Evolutionary conservation across 75 land plant genomes (phyloP).

Genomic region (Isoetes taiwanensis): DNA sequence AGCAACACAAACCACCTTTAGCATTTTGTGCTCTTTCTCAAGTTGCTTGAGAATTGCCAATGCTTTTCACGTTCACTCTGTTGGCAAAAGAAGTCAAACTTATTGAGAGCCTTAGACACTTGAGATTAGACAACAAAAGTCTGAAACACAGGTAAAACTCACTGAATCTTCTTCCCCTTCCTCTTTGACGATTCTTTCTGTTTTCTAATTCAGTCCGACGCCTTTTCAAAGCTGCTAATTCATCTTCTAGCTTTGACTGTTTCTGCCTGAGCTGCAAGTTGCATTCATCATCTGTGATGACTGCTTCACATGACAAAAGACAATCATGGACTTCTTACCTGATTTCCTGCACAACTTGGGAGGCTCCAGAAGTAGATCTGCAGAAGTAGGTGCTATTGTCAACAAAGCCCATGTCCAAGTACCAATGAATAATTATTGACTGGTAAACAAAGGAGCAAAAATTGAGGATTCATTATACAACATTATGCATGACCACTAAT

Average conservation of each 20-base stretch:
- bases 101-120: too few species aligned
- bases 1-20: slow-evolving; percentile 31
- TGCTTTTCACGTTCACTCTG: too few species aligned
- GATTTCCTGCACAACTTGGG: slow-evolving; percentile 92
- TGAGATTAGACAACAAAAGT: too few species aligned
- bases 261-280: slow-evolving; percentile 70
- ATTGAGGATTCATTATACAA: background rate
- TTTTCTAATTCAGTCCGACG: slow-evolving; percentile 37
- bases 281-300: too few species aligned
- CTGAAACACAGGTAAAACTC: background rate
- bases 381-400: too few species aligned
- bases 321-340: slow-evolving; percentile 57
- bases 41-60: slow-evolving; percentile 17
- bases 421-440: background rate
- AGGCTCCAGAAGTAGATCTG: slow-evolving; percentile 99
- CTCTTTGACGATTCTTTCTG: slow-evolving; percentile 44
- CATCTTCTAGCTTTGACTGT: slow-evolving; percentile 58
- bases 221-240: slow-evolving; percentile 35
- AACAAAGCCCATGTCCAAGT: background rate
- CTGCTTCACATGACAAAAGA: too few species aligned
- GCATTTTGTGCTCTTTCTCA: slow-evolving; percentile 39
- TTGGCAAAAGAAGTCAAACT: too few species aligned
- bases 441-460: background rate
- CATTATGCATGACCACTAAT: too few species aligned
- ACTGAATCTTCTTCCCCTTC: slow-evolving; percentile 91